Base-by-base conservation (phyloP, 148 eudicot genomes). In the Arbutus unedo region DNA sequence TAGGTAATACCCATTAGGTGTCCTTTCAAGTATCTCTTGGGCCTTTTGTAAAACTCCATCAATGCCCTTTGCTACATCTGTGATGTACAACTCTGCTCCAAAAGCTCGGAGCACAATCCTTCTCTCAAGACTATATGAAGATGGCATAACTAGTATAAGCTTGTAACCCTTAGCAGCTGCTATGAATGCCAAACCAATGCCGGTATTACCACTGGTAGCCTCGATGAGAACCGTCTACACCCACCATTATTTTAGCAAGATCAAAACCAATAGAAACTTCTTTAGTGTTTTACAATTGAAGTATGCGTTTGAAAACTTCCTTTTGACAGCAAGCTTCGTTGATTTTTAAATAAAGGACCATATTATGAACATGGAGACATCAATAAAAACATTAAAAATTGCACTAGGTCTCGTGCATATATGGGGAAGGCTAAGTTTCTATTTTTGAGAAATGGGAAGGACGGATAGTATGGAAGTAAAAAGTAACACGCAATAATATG, bases 151-250 rank as follows among this genome's bases (percentile, higher is more conserved):
- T 13, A 87, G 81, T 38, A 91, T 91, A 67, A 96, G 92, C 86
- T 87, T 94, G 85, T 96, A 96, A 48, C 95, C 95, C 88, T 88
- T 94, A 47, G 84, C 90, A 53, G 95, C 99, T 70, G 99, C 99
- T 78, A 93, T 45, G 84, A 89, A 92, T 53, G 97, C 99, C 87
- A 94, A 88, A 64, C 93, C 99, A 74, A 96, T 94, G 38, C 97
- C 99, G 10, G 99, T 94, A 83, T 94, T 96, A 59, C 99, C 99
- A 80, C 95, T 85, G 8, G 99, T 91, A 70, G 82, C 81, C 85
- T 96, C 99, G 77, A 96, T 86, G 4, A 96, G 95, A 66, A 91
- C 91, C 25, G 89, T 91, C 98, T 95, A 81, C 88, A 86, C 55
- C 50, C 80, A 66, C 47, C 68, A 83, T 78, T 43, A 81, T 73